phyloP scores from a whole-genome alignment of 2,329 filamentous ascomycete genomes.

The Raffaelea albimanens region DNA sequence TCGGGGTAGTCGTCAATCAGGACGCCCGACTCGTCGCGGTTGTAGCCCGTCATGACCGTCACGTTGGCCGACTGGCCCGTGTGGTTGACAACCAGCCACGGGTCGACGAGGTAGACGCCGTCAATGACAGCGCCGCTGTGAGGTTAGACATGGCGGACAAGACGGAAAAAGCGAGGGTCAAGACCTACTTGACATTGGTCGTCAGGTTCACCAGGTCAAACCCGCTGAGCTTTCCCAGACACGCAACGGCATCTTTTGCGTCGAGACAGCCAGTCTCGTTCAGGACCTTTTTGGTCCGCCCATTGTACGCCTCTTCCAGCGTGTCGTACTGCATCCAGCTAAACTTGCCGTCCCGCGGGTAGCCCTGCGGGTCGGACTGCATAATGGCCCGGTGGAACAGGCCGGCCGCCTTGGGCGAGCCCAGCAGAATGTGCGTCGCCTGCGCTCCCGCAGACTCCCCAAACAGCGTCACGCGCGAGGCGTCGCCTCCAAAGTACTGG shows the following conservation, averaged over 20 bases:
- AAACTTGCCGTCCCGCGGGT: constrained; percentile 11
- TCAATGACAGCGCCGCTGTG: constrained; percentile 19
- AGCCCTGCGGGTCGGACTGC: constrained; percentile 19
- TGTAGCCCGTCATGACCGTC: constrained; percentile 25
- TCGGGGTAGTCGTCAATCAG: constrained; percentile 14
- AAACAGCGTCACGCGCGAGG: constrained; percentile 25
- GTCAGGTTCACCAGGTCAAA: constrained; percentile 20
- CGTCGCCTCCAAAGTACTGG: constrained; percentile 21
- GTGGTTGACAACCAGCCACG: constrained; percentile 19
- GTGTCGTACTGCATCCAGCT: constrained; percentile 14
- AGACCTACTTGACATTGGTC: constrained; percentile 17
- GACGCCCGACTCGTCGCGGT: constrained; percentile 22
- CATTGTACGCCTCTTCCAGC: constrained; percentile 14
- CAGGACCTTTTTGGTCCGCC: constrained; percentile 15
- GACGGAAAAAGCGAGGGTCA: not conserved
- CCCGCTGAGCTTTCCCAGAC: constrained; percentile 17
- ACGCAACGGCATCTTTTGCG: constrained; percentile 15
- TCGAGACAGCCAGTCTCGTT: constrained; percentile 16
- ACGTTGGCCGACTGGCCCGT: constrained; percentile 17
- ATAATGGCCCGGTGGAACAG: constrained; percentile 21
- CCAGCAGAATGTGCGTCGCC: constrained; percentile 17
- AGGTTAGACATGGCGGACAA: not conserved
- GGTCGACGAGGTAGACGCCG: constrained; percentile 18
- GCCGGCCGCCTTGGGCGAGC: constrained; percentile 17
- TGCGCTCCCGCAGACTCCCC: constrained; percentile 23